Evolutionary conservation across 129 eudicot genomes (phyloP).

Genomic region (Heracleum sosnowskyi): DNA sequence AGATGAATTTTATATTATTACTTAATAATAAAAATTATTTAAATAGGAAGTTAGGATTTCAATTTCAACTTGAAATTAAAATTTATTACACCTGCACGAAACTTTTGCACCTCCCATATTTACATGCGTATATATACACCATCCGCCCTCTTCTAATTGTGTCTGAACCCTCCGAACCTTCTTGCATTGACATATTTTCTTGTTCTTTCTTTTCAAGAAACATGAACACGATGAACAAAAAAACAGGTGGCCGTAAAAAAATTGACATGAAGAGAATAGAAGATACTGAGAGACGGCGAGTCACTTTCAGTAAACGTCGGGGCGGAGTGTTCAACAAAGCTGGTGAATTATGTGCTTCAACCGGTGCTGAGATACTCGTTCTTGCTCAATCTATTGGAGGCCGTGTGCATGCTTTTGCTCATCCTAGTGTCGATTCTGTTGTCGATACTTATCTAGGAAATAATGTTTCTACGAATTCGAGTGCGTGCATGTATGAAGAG

Average conservation of each 20-base stretch:
- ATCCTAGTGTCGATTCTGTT: neutral
- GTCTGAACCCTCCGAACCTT: no score
- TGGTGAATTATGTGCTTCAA: neutral
- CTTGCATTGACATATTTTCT: neutral
- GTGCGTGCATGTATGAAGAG: neutral
- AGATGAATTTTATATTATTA: no score
- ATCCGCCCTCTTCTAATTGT: no score
- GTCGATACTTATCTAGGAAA: neutral
- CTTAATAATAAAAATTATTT: no score
- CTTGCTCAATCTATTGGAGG: neutral
- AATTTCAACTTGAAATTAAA: no score
- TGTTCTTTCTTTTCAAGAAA: neutral
- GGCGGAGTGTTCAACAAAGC: neutral
- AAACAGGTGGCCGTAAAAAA: neutral
- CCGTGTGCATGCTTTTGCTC: neutral
- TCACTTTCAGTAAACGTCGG: neutral
- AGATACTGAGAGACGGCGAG: rapidly evolving
- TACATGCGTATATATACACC: no score
- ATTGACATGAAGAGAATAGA: neutral
- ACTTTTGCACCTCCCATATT: no score
- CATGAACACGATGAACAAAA: neutral
- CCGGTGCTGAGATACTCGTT: neutral
- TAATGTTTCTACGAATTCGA: neutral
- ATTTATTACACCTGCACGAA: no score
- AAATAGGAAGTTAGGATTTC: no score